Base-by-base conservation (phyloP, 352 stramenopile genomes). In the Globisporangium barbulae region DNA sequence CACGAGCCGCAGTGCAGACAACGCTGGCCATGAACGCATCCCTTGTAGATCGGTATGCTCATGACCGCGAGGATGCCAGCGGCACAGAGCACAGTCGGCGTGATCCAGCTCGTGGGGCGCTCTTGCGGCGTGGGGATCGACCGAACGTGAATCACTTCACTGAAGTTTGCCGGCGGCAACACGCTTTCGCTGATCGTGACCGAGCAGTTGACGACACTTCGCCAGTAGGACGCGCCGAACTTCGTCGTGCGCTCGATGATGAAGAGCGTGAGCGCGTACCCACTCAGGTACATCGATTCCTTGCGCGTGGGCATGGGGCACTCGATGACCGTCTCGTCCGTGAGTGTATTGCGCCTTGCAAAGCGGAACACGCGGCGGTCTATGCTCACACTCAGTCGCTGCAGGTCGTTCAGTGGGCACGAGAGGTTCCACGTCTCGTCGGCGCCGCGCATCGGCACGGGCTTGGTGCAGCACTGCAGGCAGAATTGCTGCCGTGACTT, bases 371-470 rank as follows among this genome's bases (percentile, higher is more conserved):
- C 74, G 15, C 75, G 67, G 19, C 67, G 58, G 13, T 79, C 79
- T 63, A 88, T 79, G 59, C 81, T 89, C 47, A 93, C 76, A 42
- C 74, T 89, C n/a, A 89, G 71, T 9, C 78, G 72, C 62, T 93
- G 76, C 2, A 89, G 57, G 17, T 79, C 76, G 19, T 88, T 91
- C 7, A 93, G 60, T 2, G 83, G 81, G 55, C 83, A 93, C 22
- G 76, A 76, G 28, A 93, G 67, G 70, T 93, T 88, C 83, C 83
- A 93, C 8, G 82, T 88, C 61, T 93, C 83, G 44, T 93, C 83
- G 9, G 76, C 81, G 39, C 81, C 75, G 25, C 47, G 66, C 13
- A 64, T 42, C 2, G 79, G 75, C n/a, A 86, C 79, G n/a, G 83
- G 83, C 21, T 83, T 85, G 0, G 81, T 83, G 55, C 83, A 93